A percentile compares a stretch with the other conserved stretches of the same genome.
Conservation (phyloP, 192 early-diverging fungal genomes). For the Umbelopsis sp. region DNA sequence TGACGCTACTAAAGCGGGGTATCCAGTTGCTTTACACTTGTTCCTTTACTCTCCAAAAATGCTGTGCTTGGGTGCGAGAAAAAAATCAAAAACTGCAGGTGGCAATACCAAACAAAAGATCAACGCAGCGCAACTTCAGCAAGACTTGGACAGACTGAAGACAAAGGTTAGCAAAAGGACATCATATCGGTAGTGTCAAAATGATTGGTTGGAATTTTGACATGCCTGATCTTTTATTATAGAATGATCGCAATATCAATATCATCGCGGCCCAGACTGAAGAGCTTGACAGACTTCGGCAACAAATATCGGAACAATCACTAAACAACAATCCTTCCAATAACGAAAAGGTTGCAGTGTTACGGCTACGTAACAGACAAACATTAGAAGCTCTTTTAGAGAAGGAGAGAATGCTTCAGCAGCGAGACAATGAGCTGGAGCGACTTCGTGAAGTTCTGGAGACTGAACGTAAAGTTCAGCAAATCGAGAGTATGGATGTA, state of each 20-base stretch:
- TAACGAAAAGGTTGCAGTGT: not conserved
- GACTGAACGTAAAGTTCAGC: not conserved
- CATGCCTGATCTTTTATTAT: no score
- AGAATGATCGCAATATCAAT: conserved; percentile 2
- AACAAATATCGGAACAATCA: conserved; percentile 8
- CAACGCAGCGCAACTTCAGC: not conserved
- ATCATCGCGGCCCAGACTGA: conserved; percentile 11
- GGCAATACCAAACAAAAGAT: not conserved
- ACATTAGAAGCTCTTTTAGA: not conserved
- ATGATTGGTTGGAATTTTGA: not conserved
- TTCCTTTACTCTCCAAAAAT: conserved; percentile 13
- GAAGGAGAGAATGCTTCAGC: not conserved
- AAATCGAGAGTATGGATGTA: conserved; percentile 1
- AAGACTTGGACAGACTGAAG: conserved; percentile 4
- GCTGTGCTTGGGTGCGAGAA: conserved; percentile 10
- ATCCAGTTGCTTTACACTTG: not conserved
- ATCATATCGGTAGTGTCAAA: not conserved
- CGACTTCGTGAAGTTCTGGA: not conserved
- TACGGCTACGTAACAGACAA: not conserved
- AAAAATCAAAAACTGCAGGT: not conserved
- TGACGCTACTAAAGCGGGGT: not conserved
- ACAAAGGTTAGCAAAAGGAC: not conserved
- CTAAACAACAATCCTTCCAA: not conserved
- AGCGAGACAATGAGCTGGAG: conserved; percentile 9
- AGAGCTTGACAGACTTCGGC: not conserved